Base-by-base conservation (phyloP, 78 protist genomes). In the Cavenderia fasciculata region DNA sequence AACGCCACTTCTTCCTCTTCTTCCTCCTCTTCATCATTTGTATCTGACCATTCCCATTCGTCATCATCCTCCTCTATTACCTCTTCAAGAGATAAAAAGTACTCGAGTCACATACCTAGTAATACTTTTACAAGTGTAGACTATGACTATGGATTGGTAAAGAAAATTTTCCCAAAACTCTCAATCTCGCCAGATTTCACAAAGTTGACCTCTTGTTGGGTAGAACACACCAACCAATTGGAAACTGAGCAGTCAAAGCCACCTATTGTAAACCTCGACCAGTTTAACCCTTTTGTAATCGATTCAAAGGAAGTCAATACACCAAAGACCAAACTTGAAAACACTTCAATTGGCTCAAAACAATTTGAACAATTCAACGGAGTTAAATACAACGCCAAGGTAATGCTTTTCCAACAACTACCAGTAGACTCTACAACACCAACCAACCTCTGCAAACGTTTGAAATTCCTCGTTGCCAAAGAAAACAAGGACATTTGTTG, bases 311-410 rank as follows among this genome's bases (percentile, higher is more conserved):
- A 66, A 33, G 49, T 66, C 41, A 61, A 46, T 7, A 27, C 66
- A 3, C 61, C 33, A 16, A 79, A 61, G 33, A 41, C 52, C 34
- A 44, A 49, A 38, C 25, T 79, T 5, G 41, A 14, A 4, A 49
- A 63, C 5, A 79, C 88, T 6, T 79, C 70, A 2, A 65, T 51
- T n/a, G 27, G 78, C 7, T 36, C 18, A 27, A 68, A 65, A 66
- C 40, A 27, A 5, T 14, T 34, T 27, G 40, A 51, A 41, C 4
- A 21, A 36, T 25, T n/a, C 33, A 40, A 25, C 14, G 44, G 46
- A 1, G 54, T 79, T 21, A 79, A 79, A 41, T 79, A 79, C 46
- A 79, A 79, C 43, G n/a, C 77, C 46, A 79, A 79, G 25, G 88
- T 79, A 5, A 79, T 79, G 88, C 23, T 79, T 31, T 76, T 43